phyloP scores from a whole-genome alignment of 2,329 filamentous ascomycete genomes.

The Tolypocladium paradoxum region DNA sequence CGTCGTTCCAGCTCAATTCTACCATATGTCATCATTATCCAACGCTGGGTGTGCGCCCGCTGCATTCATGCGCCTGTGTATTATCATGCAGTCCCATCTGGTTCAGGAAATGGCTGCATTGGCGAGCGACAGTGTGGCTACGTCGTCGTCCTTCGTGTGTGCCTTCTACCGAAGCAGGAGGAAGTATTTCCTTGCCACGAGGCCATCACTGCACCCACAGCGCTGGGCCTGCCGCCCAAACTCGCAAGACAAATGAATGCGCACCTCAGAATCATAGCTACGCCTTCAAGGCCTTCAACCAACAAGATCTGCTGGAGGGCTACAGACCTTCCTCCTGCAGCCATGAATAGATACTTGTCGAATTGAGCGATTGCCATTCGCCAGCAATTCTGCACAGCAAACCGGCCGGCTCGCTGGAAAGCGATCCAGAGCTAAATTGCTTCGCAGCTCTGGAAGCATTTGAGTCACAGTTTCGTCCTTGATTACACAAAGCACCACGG shows the following conservation, averaged over 20 bases:
- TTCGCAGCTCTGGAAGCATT: background rate
- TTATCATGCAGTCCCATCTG: background rate
- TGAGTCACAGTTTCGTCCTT: background rate
- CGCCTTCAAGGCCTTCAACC: background rate
- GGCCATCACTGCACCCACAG: background rate
- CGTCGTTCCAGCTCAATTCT: background rate
- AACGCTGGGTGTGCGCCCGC: no score
- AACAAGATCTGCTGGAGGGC: background rate
- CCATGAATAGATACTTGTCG: background rate
- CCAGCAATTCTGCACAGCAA: background rate
- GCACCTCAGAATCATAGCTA: background rate
- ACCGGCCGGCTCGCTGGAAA: background rate
- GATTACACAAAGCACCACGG: background rate
- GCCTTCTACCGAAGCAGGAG: background rate
- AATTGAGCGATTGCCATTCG: constrained; percentile 1
- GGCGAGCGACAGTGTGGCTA: background rate
- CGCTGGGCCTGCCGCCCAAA: background rate
- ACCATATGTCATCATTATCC: background rate
- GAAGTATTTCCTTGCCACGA: background rate
- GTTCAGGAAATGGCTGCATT: background rate
- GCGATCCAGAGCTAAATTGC: background rate
- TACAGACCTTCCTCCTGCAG: background rate
- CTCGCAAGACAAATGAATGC: background rate
- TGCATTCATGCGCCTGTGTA: background rate
- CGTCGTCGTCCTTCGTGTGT: background rate